A percentile compares a stretch with the other conserved stretches of the same genome.
phyloP scores from a whole-genome alignment of 129 eudicot species.

The Daucus carota region DH1_v3.0 NC_030383.2:7855001-7855500 shows the following conservation, averaged over 20 bases:
- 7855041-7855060: conserved; percentile 23
- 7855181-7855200: background rate
- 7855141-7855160: too few relatives aligned
- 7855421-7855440: background rate
- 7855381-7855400: background rate
- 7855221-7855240: too few relatives aligned
- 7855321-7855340: background rate
- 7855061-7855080: conserved; percentile 25
- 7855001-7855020: conserved; percentile 51
- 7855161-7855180: too few relatives aligned
- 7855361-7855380: background rate
- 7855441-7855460: background rate
- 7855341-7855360: background rate
- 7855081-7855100: conserved; percentile 35
- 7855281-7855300: background rate
- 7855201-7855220: too few relatives aligned
- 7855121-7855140: too few relatives aligned
- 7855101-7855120: too few relatives aligned
- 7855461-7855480: too few relatives aligned
- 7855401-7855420: background rate
- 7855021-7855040: conserved; percentile 17
- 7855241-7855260: background rate
- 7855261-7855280: background rate
- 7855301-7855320: background rate
- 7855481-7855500: too few relatives aligned